These are phyloP conservation scores for Sarocladium strictum DNA, from an alignment of 2,329 filamentous ascomycete genomes.

Conservation along the genomic window DNA sequence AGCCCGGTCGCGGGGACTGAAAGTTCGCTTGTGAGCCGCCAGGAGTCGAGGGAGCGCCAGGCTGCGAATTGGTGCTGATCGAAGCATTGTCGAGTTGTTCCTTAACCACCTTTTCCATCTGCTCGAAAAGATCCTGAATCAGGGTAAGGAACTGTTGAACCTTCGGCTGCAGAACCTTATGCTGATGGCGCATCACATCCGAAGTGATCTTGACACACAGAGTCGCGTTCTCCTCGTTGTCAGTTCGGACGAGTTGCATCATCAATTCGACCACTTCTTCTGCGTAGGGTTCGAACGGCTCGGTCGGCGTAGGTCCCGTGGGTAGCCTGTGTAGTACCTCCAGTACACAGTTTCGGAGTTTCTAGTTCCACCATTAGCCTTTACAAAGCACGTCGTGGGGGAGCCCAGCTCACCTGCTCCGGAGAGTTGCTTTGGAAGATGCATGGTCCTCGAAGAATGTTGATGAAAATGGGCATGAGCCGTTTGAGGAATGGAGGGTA, in stretches of 20 bases:
- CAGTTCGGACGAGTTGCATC: constrained; percentile 78
- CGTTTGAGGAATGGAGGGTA: constrained; percentile 80
- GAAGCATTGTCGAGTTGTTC: constrained; percentile 79
- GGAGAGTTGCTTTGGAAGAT: constrained; percentile 86
- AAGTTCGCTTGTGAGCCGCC: constrained; percentile 64
- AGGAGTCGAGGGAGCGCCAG: constrained; percentile 60
- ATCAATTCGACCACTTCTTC: constrained; percentile 84
- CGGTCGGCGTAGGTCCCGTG: constrained; percentile 62
- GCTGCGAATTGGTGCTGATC: constrained; percentile 33
- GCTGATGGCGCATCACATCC: constrained; percentile 90
- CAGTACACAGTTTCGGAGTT: constrained; percentile 85
- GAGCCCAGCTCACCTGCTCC: constrained; percentile 65
- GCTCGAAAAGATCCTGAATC: constrained; percentile 92
- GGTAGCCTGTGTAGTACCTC: constrained; percentile 88
- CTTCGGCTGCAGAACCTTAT: constrained; percentile 68
- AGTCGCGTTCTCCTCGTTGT: constrained; percentile 99
- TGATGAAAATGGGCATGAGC: constrained; percentile 84
- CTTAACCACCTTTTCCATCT: constrained; percentile 89
- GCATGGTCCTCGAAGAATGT: constrained; percentile 76
- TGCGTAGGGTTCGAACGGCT: constrained; percentile 83
- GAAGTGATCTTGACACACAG: constrained; percentile 97
- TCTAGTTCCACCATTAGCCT: constrained; percentile 41
- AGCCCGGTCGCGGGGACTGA: constrained; percentile 83
- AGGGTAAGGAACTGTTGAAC: constrained; percentile 87
- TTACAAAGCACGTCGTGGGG: background rate